Percentiles rank a stretch among this genome's conserved stretches.
Evolutionary conservation across 1,284 basidiomycete species (phyloP).

Genomic region (Fomitopsis schrenkii): DNA sequence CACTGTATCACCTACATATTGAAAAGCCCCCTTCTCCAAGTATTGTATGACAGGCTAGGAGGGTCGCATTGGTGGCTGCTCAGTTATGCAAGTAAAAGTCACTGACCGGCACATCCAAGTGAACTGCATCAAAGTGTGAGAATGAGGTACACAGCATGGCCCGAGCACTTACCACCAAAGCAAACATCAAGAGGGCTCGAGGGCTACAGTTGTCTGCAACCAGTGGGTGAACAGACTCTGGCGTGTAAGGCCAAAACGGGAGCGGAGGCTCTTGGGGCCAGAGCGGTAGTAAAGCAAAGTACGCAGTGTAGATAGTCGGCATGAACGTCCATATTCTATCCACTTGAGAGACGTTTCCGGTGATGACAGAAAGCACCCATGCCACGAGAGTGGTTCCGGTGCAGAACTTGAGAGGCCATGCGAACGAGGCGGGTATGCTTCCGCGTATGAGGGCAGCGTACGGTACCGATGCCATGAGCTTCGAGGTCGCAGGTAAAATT

Average conservation of each 20-base stretch:
- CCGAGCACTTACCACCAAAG: slow-evolving; percentile 45
- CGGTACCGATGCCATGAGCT: slow-evolving; percentile 16
- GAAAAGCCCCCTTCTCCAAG: slow-evolving; percentile 83
- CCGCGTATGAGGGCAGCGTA: slow-evolving; percentile 6
- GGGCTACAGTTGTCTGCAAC: slow-evolving; percentile 52
- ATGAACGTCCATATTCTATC: slow-evolving; percentile 64
- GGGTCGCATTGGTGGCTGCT: neutral
- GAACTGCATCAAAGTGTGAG: slow-evolving; percentile 26
- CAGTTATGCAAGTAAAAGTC: no score
- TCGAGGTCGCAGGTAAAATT: neutral
- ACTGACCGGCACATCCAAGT: slow-evolving; percentile 64
- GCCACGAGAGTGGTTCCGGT: slow-evolving; percentile 40
- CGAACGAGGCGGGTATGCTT: slow-evolving; percentile 34
- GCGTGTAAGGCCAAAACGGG: slow-evolving; percentile 53
- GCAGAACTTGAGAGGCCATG: slow-evolving; percentile 66
- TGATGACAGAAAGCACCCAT: slow-evolving; percentile 60
- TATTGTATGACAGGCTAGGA: slow-evolving; percentile 68
- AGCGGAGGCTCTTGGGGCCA: slow-evolving; percentile 47
- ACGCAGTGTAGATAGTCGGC: slow-evolving; percentile 74
- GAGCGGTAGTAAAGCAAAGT: slow-evolving; percentile 69
- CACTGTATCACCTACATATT: slow-evolving; percentile 42
- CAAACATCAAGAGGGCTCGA: slow-evolving; percentile 69
- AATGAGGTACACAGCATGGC: neutral
- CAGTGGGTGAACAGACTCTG: slow-evolving; percentile 40
- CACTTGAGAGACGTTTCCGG: slow-evolving; percentile 83